A percentile compares a stretch with the other conserved stretches of the same genome.
phyloP scores from a whole-genome alignment of 1,284 basidiomycete genomes.

The Rhizoctonia solani region DNA sequence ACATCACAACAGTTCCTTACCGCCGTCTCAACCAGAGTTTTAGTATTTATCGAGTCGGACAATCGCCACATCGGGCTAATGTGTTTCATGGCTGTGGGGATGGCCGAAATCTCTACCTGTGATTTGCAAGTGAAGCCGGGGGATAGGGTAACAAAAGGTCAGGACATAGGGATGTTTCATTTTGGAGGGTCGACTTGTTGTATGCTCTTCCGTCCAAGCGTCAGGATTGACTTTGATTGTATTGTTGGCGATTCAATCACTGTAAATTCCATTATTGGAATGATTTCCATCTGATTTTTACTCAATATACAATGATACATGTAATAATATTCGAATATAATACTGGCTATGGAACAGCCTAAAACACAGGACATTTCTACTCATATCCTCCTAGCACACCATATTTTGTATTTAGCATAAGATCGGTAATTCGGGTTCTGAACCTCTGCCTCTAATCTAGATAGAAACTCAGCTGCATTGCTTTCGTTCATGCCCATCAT shows the following conservation, averaged over 20 bases:
- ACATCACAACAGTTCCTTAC: constrained; percentile 49
- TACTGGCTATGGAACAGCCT: too few relatives aligned
- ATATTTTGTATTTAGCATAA: constrained; percentile 6
- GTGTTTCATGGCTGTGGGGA: constrained; percentile 58
- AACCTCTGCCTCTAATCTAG: constrained; percentile 7
- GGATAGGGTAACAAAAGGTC: constrained; percentile 51
- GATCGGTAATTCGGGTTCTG: neutral
- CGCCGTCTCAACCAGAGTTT: constrained; percentile 50
- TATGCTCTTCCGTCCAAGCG: constrained; percentile 47
- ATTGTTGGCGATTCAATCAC: too few relatives aligned
- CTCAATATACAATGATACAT: too few relatives aligned
- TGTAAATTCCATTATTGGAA: too few relatives aligned
- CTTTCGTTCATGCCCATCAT: constrained; percentile 9
- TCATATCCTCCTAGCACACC: constrained; percentile 18
- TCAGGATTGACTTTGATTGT: too few relatives aligned
- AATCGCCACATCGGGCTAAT: constrained; percentile 56
- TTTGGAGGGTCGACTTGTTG: constrained; percentile 57
- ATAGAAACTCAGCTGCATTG: neutral
- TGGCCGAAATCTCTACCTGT: constrained; percentile 62
- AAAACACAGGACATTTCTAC: too few relatives aligned
- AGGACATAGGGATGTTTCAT: constrained; percentile 57
- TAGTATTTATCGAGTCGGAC: constrained; percentile 59
- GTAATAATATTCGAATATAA: neutral
- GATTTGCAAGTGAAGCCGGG: constrained; percentile 44
- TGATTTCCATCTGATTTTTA: too few relatives aligned